A percentile compares a stretch with the other conserved stretches of the same genome.
Conservation (phyloP, 1,284 basidiomycete genomes). For the Ustilago tritici region DNA sequence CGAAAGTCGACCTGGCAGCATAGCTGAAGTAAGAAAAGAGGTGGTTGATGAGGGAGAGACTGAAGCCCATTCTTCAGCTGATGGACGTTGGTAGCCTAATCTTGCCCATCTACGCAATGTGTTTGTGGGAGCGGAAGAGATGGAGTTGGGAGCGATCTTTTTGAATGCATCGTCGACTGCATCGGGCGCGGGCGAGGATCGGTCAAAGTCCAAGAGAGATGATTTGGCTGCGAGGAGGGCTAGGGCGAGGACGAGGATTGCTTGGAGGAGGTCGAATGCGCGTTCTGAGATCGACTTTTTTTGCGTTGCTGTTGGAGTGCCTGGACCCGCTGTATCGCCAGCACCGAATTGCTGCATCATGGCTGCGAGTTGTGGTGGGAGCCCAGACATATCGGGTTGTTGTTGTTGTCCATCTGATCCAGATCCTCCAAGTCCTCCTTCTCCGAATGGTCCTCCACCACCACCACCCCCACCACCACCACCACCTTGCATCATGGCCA, state of each 20-base stretch:
- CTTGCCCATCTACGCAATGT: conserved; percentile 57
- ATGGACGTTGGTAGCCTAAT: conserved; percentile 52
- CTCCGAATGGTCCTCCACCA: not conserved
- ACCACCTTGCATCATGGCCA: conserved; percentile 56
- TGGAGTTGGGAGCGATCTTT: not conserved
- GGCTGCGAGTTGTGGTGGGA: conserved; percentile 48
- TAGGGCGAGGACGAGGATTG: conserved; percentile 33
- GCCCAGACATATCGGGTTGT: conserved; percentile 39
- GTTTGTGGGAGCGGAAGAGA: conserved; percentile 2
- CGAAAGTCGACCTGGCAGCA: conserved; percentile 4
- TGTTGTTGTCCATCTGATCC: conserved; percentile 19
- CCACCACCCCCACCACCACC: conserved; percentile 21
- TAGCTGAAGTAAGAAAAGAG: not conserved
- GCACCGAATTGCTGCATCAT: conserved; percentile 57
- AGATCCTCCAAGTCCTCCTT: not conserved
- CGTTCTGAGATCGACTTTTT: conserved; percentile 35
- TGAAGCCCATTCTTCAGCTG: conserved; percentile 23
- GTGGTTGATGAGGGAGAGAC: conserved; percentile 4
- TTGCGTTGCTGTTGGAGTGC: conserved; percentile 13
- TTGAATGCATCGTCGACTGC: conserved; percentile 21
- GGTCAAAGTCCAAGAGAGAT: conserved; percentile 42
- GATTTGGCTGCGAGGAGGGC: conserved; percentile 41
- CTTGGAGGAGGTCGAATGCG: conserved; percentile 42
- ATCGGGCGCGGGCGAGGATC: conserved; percentile 22
- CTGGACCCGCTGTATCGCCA: conserved; percentile 19